phyloP scores from a whole-genome alignment of 2,329 filamentous ascomycete genomes.

The Nemania bipapillata region DNA sequence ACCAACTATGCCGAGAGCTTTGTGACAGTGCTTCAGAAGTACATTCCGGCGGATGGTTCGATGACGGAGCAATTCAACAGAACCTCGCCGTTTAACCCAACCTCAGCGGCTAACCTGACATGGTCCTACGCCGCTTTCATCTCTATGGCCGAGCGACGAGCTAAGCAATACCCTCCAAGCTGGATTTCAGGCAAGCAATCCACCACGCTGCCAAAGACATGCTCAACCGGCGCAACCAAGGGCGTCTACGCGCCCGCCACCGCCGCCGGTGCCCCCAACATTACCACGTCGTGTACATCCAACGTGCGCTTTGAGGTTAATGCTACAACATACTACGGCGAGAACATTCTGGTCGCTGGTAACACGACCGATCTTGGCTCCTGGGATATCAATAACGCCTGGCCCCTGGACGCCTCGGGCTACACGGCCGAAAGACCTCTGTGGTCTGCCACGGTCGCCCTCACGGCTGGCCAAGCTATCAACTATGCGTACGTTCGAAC shows the following conservation, averaged over 20 bases:
- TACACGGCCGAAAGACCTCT: constrained; percentile 58
- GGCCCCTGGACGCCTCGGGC: constrained; percentile 54
- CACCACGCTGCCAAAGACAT: constrained; percentile 46
- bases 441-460: constrained; percentile 57
- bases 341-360: constrained; percentile 60
- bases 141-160: constrained; percentile 57
- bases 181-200: constrained; percentile 42
- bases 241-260: constrained; percentile 52
- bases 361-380: constrained; percentile 56
- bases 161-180: constrained; percentile 49
- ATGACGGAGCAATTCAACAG: constrained; percentile 63
- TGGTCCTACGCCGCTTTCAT: constrained; percentile 77
- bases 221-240: constrained; percentile 43
- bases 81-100: constrained; percentile 50
- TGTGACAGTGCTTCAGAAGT: constrained; percentile 59
- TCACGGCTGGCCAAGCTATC: constrained; percentile 57
- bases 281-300: constrained; percentile 49
- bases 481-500: constrained; percentile 60
- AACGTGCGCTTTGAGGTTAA: constrained; percentile 60
- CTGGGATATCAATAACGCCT: constrained; percentile 56
- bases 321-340: constrained; percentile 59
- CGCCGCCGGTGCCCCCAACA: constrained; percentile 52
- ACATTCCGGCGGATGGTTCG: constrained; percentile 60
- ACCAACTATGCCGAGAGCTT: constrained; percentile 67
- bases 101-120: constrained; percentile 66